Evolutionary conservation across 805 yeast genomes (phyloP), one percentile per base, ranked within the genome.

Genomic region (Ogataea neopini): DNA sequence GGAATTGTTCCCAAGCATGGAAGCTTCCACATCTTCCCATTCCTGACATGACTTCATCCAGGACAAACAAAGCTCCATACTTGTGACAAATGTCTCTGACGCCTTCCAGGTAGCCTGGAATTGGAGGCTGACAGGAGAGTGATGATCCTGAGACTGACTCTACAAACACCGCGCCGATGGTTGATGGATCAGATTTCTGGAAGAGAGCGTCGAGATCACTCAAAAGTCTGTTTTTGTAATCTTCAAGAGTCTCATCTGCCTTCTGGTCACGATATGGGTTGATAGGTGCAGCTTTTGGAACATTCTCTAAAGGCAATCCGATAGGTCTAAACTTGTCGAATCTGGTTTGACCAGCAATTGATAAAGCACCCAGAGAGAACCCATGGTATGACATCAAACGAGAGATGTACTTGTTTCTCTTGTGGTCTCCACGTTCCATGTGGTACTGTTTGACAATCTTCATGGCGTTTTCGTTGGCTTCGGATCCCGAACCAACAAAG

Each of bases 381-480:
- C 81, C 81, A 50, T 77, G 82, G 59, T 77, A 77, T 6, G 79
- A 67, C 47, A 64, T 66, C 28, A 64, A 60, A 58, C 81, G 69
- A 4, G 77, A 68, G 40, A 77, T 74, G 45, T 71, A 67, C 48
- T 73, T 70, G 52, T 57, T 54, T 57, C 77, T 72, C 35, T 66
- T 62, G 7, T 68, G 60, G 47, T 72, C 73, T 29, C 75, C 74
- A 19, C 62, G 68, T 58, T 75, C 80, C 41, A 69, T 55, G 51
- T 66, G 71, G 54, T 75, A 75, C 58, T 75, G 79, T 53, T 69
- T 66, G 20, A 86, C 86, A 60, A 86, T 84, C 63, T 86, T 85
- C 59, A 85, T 64, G 3, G 90, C 90, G 28, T 88, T 88, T 61
- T 85, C 92, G 58, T 85, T 85, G 40, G 92, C 88, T 64, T 85